Evolutionary conservation across 108 stramenopile species (phyloP), one percentile per base, ranked within the genome.

Genomic region (Bacterosira constricta): DNA sequence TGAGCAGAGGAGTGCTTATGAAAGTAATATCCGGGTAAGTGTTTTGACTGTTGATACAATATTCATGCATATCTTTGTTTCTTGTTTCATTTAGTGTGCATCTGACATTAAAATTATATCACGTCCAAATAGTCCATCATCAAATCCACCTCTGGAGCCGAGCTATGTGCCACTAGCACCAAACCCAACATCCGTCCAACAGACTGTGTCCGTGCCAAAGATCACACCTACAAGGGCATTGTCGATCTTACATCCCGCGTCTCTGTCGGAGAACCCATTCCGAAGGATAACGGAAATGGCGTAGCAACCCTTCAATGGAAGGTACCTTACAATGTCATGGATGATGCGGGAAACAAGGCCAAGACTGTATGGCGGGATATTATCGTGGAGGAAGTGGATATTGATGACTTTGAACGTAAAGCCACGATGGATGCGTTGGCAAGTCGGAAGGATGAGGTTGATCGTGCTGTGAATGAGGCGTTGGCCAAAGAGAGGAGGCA

Each of bases 241-340:
- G 85, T 92, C 13, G 90, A 95, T 68, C 75, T 95, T 18, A 82
- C 88, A 1, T 41, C 77, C 37, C 64, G 70, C 31, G 91, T 95
- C 1, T 54, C 65, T 9, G 82, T 95, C 8, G 94, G 94, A 11
- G 88, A 89, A 13, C 91, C 89, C 34, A 77, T 85, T 17, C 86
- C 86, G 35, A 85, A 82, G 66, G 83, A 84, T 12, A n/a, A n/a
- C n/a, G 42, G 49, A 25, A 25, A 26, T 10, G 47, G 21, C 34
- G 76, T 52, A 25, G 39, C 30, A 23, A 70, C 70, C 17, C 64
- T 81, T 65, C 81, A 81, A 25, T 95, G 94, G 94, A 73, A 59
- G n/a, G 89, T 95, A 27, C 91, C 94, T 2, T 92, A 95, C 83
- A 75, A 95, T 61, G 94, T 95, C 12, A 80, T 77, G 51, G 94